Percentiles rank a stretch among this genome's conserved stretches.
Evolutionary conservation across 1,284 basidiomycete species (phyloP).

Genomic region (Moesziomyces parantarcticus): DNA sequence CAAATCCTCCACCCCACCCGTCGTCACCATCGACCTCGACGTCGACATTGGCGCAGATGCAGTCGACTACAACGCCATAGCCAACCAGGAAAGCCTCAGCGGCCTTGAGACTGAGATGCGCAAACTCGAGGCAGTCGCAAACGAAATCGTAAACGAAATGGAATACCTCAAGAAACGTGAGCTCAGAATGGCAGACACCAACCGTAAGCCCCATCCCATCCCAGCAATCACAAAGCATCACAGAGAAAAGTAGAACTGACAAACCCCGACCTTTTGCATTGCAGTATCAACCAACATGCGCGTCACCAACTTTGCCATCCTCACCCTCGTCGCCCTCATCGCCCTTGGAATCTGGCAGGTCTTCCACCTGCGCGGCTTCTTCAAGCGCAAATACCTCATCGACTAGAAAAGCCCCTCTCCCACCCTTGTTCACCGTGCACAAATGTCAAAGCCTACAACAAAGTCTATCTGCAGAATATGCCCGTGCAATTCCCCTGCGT

Average conservation of each 20-base stretch:
- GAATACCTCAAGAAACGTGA: slow-evolving; percentile 90
- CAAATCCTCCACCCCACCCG: background rate
- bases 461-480: no score
- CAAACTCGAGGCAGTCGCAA: slow-evolving; percentile 91
- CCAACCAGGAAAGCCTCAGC: slow-evolving; percentile 95
- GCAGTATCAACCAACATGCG: slow-evolving; percentile 89
- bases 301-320: slow-evolving; percentile 91
- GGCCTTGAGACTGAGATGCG: slow-evolving; percentile 97
- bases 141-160: slow-evolving; percentile 94
- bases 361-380: slow-evolving; percentile 89
- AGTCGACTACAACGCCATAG: slow-evolving; percentile 98
- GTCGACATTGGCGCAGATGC: slow-evolving; percentile 98
- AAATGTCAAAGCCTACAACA: background rate
- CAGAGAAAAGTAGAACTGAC: background rate
- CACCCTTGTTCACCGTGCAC: background rate
- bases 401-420: slow-evolving; percentile 72
- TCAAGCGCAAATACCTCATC: slow-evolving; percentile 97
- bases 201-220: slow-evolving; percentile 74
- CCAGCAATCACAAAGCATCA: background rate
- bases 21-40: slow-evolving; percentile 80
- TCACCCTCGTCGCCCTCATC: slow-evolving; percentile 82
- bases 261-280: background rate
- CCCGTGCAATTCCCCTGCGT: no score
- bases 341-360: slow-evolving; percentile 94
- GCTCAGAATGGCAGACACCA: slow-evolving; percentile 88